These are phyloP conservation scores for Nakazawaea siamensis DNA, from an alignment of 805 yeast genomes.

Conservation along the genomic window DNA sequence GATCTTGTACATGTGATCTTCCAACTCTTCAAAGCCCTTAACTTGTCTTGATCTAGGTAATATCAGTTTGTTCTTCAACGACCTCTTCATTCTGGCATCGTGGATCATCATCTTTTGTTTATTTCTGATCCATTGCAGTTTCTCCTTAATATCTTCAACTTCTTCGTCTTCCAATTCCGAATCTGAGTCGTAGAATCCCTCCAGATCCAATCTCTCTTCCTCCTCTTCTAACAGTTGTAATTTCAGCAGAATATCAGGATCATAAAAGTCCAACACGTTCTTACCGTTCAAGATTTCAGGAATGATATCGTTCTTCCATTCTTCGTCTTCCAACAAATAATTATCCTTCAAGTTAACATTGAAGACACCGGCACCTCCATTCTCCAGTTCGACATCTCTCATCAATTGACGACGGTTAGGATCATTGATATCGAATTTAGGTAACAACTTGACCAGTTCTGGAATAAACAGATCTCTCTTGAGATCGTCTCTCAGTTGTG, in stretches of 20 bases:
- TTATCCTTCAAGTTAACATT: constrained; percentile 90
- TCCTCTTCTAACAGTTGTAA: constrained; percentile 94
- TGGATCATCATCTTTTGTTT: constrained; percentile 91
- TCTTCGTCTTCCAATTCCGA: constrained; percentile 37
- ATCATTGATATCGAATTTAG: constrained; percentile 70
- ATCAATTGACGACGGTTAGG: constrained; percentile 78
- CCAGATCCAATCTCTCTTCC: constrained; percentile 86
- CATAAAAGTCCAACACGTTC: constrained; percentile 95
- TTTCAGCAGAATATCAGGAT: constrained; percentile 90
- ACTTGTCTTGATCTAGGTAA: constrained; percentile 86
- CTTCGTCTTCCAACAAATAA: constrained; percentile 88
- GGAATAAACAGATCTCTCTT: constrained; percentile 79
- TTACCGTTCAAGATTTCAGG: constrained; percentile 95
- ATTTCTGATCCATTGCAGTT: constrained; percentile 93
- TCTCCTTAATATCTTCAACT: constrained; percentile 61
- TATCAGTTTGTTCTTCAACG: constrained; percentile 76
- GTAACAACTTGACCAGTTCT: constrained; percentile 51
- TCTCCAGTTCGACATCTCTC: constrained; percentile 83
- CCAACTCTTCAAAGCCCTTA: constrained; percentile 72
- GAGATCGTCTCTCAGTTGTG: constrained; percentile 80
- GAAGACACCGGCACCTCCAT: constrained; percentile 98
- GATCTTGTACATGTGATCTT: constrained; percentile 77
- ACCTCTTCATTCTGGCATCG: constrained; percentile 80
- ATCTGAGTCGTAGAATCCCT: constrained; percentile 85
- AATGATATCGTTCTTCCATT: constrained; percentile 96